A percentile compares a stretch with the other conserved stretches of the same genome.
Conservation (phyloP, 2,329 filamentous ascomycete species). For the Xenoacremonium recifei region DNA sequence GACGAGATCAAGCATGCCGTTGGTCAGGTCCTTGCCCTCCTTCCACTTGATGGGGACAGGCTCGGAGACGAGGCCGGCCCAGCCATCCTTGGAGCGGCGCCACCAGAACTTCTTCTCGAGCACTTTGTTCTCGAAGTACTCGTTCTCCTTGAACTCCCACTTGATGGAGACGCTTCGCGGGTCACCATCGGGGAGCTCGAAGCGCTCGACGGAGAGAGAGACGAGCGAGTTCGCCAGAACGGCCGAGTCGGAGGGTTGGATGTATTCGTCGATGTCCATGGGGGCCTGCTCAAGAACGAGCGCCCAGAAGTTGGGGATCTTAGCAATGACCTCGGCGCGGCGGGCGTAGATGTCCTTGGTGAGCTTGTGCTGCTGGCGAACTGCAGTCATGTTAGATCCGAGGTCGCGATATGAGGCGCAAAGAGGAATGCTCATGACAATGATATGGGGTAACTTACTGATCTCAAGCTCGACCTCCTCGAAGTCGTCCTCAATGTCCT, state of each 20-base stretch:
- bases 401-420: conserved; percentile 4
- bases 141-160: conserved; percentile 79
- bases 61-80: conserved; percentile 79
- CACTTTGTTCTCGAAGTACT: conserved; percentile 73
- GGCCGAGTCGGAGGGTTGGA: conserved; percentile 75
- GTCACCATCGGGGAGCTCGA: conserved; percentile 75
- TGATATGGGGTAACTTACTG: conserved; percentile 53
- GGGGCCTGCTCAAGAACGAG: conserved; percentile 87
- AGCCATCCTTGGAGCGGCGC: conserved; percentile 66
- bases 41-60: conserved; percentile 89
- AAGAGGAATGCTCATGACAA: background rate
- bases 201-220: conserved; percentile 71
- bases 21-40: conserved; percentile 74
- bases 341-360: conserved; percentile 72
- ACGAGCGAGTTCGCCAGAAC: conserved; percentile 69
- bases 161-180: conserved; percentile 76
- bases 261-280: conserved; percentile 81
- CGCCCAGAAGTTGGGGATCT: conserved; percentile 91
- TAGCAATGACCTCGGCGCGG: conserved; percentile 66
- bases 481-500: conserved; percentile 79
- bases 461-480: conserved; percentile 80
- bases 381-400: conserved; percentile 41
- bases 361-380: conserved; percentile 70
- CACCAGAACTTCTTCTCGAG: conserved; percentile 93
- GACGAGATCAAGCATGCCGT: conserved; percentile 74